Evolutionary conservation across 2,329 filamentous ascomycete species (phyloP), one percentile per base, ranked within the genome.

Genomic region (Nigrograna mackinnonii): DNA sequence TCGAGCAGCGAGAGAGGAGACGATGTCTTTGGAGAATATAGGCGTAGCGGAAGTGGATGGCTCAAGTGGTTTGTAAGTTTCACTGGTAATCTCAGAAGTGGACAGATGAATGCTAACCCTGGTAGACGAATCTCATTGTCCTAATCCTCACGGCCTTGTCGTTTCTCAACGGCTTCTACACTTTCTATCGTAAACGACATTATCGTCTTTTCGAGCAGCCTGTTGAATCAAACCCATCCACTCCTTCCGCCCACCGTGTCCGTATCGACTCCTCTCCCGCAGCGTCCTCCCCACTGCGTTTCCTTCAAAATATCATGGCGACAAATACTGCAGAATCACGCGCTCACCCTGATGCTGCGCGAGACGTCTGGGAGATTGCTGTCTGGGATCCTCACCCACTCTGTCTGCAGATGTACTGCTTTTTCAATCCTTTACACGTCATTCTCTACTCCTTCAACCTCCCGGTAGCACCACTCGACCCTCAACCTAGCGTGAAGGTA

Each of bases 371-470:
- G 94, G 91, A 99, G 69, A 72, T 99, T 37, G 82, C 86, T 2
- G 79, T 97, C 5, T 99, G 94, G 94, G 91, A 97, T 64, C 94
- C 95, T 22, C 80, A 92, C 35, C 90, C 91, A 2, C 79, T 95
- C 24, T 90, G 84, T 34, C 72, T 97, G 39, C 83, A 85, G 26
- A 74, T 97, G 3, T 91, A 96, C 62, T 94, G 89, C 57, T 76
- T 94, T 30, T 97, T 99, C 73, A 95, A 91, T 57, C 94, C 94
- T 0, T 88, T 90, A 0, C 95, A 99, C 70, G 81, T 95, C n/a
- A 73, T 96, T 35, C 80, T 96, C 20, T 96, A 99, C 71, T 86
- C 86, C 77, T 78, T 96, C 22, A 91, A 92, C 55, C 78, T 99
- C 2, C 95, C 94, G 0, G 81, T 94, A 1, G 78, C 81, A 16